Evolutionary conservation across 805 yeast species (phyloP).

Genomic region (Hanseniaspora singularis): DNA sequence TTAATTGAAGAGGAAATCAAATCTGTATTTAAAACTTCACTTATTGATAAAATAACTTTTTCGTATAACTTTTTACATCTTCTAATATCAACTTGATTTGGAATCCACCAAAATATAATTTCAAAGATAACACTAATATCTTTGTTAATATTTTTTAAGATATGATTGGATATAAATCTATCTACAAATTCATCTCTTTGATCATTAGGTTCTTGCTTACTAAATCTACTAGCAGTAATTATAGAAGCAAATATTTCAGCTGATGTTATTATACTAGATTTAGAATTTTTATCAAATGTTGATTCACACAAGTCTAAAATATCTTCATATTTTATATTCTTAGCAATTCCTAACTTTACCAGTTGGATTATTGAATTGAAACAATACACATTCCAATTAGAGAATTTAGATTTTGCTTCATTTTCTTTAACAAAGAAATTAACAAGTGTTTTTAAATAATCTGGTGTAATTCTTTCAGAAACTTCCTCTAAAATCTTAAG

Average conservation of each 20-base stretch:
- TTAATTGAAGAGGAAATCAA: background rate
- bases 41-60: conserved; percentile 1
- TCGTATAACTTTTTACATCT: conserved; percentile 37
- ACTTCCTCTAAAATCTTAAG: conserved; percentile 31
- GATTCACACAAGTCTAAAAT: conserved; percentile 39
- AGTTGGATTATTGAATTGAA: conserved; percentile 41
- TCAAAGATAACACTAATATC: conserved; percentile 67
- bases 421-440: conserved; percentile 50
- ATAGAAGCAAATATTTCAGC: conserved; percentile 63
- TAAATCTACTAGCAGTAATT: conserved; percentile 36
- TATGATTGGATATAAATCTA: conserved; percentile 34
- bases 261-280: conserved; percentile 59
- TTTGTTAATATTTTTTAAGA: conserved; percentile 54
- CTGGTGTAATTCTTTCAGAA: conserved; percentile 37
- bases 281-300: conserved; percentile 53
- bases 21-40: background rate
- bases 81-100: conserved; percentile 53
- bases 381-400: conserved; percentile 51
- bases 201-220: conserved; percentile 28
- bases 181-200: conserved; percentile 39
- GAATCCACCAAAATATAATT: conserved; percentile 62
- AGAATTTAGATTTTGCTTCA: conserved; percentile 55
- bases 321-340: conserved; percentile 37
- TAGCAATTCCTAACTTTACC: conserved; percentile 21
- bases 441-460: conserved; percentile 47